Conservation (phyloP, 2,329 filamentous ascomycete genomes). For the Exophiala alcalophila region DNA sequence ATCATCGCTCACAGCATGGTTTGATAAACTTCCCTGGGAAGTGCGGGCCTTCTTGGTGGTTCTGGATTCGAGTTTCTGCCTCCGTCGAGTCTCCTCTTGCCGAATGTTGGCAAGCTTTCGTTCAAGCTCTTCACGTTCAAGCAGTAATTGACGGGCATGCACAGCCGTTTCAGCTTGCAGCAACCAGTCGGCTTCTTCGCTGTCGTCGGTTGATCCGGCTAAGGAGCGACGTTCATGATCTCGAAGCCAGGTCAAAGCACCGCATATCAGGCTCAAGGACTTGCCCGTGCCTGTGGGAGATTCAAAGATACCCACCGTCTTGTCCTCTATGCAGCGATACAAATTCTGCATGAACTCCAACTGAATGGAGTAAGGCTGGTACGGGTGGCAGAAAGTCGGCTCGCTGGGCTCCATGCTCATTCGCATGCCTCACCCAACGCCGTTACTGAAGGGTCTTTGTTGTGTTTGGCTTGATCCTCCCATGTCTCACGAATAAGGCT, state of each 20-base stretch:
- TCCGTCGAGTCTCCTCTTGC: slow-evolving; percentile 16
- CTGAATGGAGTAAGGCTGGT: slow-evolving; percentile 82
- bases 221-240: slow-evolving; percentile 61
- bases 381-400: slow-evolving; percentile 78
- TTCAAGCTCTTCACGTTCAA: slow-evolving; percentile 70
- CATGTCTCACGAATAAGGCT: too few species aligned
- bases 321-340: slow-evolving; percentile 73
- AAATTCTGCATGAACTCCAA: slow-evolving; percentile 81
- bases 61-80: slow-evolving; percentile 9
- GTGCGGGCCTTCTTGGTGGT: slow-evolving; percentile 17
- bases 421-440: too few species aligned
- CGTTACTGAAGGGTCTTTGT: too few species aligned
- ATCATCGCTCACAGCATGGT: slow-evolving; percentile 51
- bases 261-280: slow-evolving; percentile 87
- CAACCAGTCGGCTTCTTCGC: slow-evolving; percentile 82
- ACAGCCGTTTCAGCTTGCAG: slow-evolving; percentile 70
- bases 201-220: slow-evolving; percentile 36
- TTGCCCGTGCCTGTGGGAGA: slow-evolving; percentile 94
- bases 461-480: too few species aligned
- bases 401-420: slow-evolving; percentile 37
- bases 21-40: not conserved
- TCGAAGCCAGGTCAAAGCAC: slow-evolving; percentile 85
- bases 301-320: slow-evolving; percentile 83
- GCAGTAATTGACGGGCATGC: slow-evolving; percentile 63
- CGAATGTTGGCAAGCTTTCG: slow-evolving; percentile 42